phyloP scores from a whole-genome alignment of 2,329 filamentous ascomycete genomes.

The Hymenotorrendiella dingleyae region DNA sequence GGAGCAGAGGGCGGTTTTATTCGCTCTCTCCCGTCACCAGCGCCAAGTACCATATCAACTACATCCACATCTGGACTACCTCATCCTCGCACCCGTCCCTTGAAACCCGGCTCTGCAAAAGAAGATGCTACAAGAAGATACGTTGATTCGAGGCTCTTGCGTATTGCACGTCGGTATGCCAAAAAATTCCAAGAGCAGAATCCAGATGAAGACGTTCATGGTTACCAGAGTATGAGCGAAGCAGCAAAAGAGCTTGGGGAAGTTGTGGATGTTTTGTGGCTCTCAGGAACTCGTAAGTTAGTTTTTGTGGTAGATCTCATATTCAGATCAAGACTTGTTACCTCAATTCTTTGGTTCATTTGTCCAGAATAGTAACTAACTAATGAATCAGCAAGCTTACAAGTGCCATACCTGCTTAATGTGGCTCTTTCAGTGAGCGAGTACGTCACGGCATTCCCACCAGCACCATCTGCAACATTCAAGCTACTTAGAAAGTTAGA shows the following conservation, averaged over 20 bases:
- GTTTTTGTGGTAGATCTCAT: no score
- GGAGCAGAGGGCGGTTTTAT: slow-evolving; percentile 44
- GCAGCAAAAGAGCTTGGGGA: slow-evolving; percentile 68
- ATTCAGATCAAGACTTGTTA: no score
- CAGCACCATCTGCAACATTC: slow-evolving; percentile 64
- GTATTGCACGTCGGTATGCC: slow-evolving; percentile 52
- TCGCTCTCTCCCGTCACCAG: slow-evolving; percentile 45
- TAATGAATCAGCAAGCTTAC: slow-evolving; percentile 56
- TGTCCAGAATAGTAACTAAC: no score
- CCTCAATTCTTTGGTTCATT: no score
- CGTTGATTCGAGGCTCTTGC: slow-evolving; percentile 46
- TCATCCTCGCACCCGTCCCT: slow-evolving; percentile 46
- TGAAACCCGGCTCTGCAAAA: slow-evolving; percentile 52
- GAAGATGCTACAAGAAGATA: slow-evolving; percentile 55
- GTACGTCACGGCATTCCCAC: slow-evolving; percentile 67
- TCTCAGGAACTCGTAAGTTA: slow-evolving; percentile 76
- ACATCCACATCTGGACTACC: slow-evolving; percentile 40
- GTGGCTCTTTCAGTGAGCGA: slow-evolving; percentile 67
- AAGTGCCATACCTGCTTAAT: slow-evolving; percentile 77
- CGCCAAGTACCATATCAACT: slow-evolving; percentile 44
- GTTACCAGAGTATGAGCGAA: slow-evolving; percentile 54
- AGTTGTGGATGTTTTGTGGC: slow-evolving; percentile 77
- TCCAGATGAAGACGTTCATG: slow-evolving; percentile 45
- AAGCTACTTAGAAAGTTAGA: slow-evolving; percentile 71
- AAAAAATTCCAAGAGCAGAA: slow-evolving; percentile 50